Percentiles rank a stretch among this genome's conserved stretches.
Evolutionary conservation across 495 filamentous ascomycete species (phyloP).

Genomic region (Tirmania nivea): DNA sequence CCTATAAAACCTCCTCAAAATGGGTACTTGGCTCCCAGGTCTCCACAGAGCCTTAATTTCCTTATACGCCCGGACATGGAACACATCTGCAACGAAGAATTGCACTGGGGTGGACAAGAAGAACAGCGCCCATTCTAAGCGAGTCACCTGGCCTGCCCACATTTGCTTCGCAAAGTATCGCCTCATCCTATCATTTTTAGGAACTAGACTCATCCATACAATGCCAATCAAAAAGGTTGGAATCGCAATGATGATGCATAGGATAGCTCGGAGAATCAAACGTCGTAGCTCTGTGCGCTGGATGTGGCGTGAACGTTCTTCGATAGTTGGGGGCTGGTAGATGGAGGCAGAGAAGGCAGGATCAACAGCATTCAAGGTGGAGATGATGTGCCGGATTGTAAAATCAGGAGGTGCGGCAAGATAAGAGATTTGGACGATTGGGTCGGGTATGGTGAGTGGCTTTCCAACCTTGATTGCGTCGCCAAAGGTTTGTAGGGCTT

Average conservation of each 20-base stretch:
- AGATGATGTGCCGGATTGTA: constrained; percentile 55
- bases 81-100: constrained; percentile 71
- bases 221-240: constrained; percentile 82
- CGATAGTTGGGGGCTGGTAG: constrained; percentile 62
- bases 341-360: constrained; percentile 41
- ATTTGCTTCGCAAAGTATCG: constrained; percentile 43
- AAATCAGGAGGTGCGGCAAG: constrained; percentile 42
- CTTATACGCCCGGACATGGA: constrained; percentile 57
- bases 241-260: constrained; percentile 54
- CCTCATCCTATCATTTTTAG: constrained; percentile 31
- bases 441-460: constrained; percentile 29
- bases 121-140: constrained; percentile 64
- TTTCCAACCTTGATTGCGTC: constrained; percentile 19
- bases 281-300: constrained; percentile 39
- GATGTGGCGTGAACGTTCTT: constrained; percentile 58
- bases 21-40: constrained; percentile 49
- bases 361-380: constrained; percentile 41
- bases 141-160: constrained; percentile 52
- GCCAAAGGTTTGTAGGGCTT: constrained; percentile 30
- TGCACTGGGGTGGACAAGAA: constrained; percentile 76
- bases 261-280: constrained; percentile 40
- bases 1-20: constrained; percentile 59
- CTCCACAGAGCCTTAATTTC: constrained; percentile 67
- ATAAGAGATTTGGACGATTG: constrained; percentile 40
- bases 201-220: constrained; percentile 69